Evolutionary conservation across 768 basidiomycete species (phyloP), one percentile per base, ranked within the genome.

Genomic region (Tephrocybe sp.): DNA sequence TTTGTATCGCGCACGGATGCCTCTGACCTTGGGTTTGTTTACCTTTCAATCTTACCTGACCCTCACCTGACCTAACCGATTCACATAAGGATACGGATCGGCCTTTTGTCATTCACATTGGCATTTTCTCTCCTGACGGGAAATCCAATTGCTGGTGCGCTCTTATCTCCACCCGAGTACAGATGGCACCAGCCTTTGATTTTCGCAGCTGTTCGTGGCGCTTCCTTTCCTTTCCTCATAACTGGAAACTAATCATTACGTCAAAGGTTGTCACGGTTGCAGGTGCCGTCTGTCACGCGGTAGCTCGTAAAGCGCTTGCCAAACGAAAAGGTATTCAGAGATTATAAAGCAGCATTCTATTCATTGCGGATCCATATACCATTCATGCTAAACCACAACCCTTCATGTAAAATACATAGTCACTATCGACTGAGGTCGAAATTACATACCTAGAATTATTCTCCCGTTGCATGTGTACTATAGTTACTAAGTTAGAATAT

Each of bases 61-160:
- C 33, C 44, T 30, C 39, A 27, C 23, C 48, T 42, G 21, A 21
- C 38, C n/a, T n/a, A n/a, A n/a, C n/a, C n/a, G n/a, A 33, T 21
- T 24, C 34, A 39, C 38, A 41, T 44, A 55, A 77, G 77, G 4
- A 64, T 71, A 29, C 71, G 78, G 15, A 73, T 79, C 36, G 77
- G 76, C 15, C 57, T 78, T 25, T 57, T 76, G 2, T 76, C 71
- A 13, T 75, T 77, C 49, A 51, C 67, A 11, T 55, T 74, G 37
- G 69, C 75, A 12, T 68, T 80, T 47, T 73, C 77, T 1, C 53
- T 75, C 33, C 59, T 76, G 22, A 75, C 71, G 10, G 79, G 80
- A 3, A 77, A 75, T 44, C 81, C 80, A 1, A 73, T 83, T 40
- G 71, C 72, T 21, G 80, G 80, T 15, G 77, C 77, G 0, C 57